Evolutionary conservation across 1,139 yeast species (phyloP).

Genomic region (Sugiyamaella paludigena): DNA sequence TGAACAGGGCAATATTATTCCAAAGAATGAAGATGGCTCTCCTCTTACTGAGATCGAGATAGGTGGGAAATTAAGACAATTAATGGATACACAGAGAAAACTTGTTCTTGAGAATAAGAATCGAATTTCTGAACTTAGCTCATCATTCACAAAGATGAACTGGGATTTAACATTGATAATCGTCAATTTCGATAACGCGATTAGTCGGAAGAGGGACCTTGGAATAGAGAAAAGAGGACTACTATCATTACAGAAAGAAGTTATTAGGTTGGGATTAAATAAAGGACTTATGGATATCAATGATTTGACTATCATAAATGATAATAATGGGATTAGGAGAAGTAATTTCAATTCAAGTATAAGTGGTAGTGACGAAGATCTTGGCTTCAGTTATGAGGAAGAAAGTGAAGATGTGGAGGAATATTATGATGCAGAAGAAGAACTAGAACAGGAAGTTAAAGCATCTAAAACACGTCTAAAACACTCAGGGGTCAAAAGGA

Average conservation of each 20-base stretch:
- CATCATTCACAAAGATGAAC: conserved; percentile 3
- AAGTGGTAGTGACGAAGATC: not conserved
- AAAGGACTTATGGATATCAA: not conserved
- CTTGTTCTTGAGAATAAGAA: conserved; percentile 6
- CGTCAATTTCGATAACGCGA: conserved; percentile 7
- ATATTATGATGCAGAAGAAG: not conserved
- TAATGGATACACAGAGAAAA: conserved; percentile 11
- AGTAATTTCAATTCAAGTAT: not conserved
- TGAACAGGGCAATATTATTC: conserved; percentile 3
- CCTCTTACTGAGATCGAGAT: conserved; percentile 8
- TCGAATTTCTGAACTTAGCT: conserved; percentile 1
- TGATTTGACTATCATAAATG: not conserved
- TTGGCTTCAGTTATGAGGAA: not conserved
- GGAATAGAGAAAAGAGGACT: conserved; percentile 9
- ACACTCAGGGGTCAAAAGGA: too few relatives aligned
- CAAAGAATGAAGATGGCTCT: conserved; percentile 10
- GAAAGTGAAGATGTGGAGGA: not conserved
- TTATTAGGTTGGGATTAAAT: conserved; percentile 3
- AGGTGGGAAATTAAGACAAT: conserved; percentile 9
- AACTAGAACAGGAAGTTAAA: too few relatives aligned
- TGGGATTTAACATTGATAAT: conserved; percentile 10
- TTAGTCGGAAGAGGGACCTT: conserved; percentile 8
- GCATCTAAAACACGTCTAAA: too few relatives aligned
- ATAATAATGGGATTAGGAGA: not conserved
- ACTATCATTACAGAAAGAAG: conserved; percentile 1